Evolutionary conservation across 352 stramenopile species (phyloP), one percentile per base, ranked within the genome.

Genomic region (Phytopythium chamaehyphon): DNA sequence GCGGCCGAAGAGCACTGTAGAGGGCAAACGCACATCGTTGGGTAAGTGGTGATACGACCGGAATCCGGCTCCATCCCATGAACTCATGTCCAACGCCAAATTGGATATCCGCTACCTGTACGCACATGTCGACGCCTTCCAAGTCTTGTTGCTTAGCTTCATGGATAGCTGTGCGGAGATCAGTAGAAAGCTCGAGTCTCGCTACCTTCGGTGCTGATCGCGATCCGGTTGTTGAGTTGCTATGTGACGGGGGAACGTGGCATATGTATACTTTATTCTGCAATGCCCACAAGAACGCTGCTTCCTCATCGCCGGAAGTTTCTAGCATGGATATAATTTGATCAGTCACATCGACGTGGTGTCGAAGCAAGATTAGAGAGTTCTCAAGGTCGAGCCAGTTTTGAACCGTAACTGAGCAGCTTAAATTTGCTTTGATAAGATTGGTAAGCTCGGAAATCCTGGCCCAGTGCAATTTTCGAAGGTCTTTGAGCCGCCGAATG

Each of bases 31-130:
- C 50, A 43, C 77, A 86, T 2, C 74, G 59, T 19, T 86, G 55
- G 0, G 74, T 77, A n/a, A 86, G 61, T 0, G 74, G 74, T 5
- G 71, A 71, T 19, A 88, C 21, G 3, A 77, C 39, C 1, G 57
- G 48, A 21, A 78, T 35, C 10, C 73, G 63, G 7, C 24, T 28
- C 43, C 51, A 74, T 12, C 71, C 71, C 6, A 73, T 55, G 44
- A 72, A 82, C n/a, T 88, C 77, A 28, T 66, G 65, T 1, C 77
- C 74, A n/a, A 86, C 49, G 0, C 51, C 35, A 12, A 83, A 58
- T 5, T 82, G 55, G 1, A 82, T 37, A 22, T 82, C 65, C 12
- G 62, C 66, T n/a, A 79, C 51, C 40, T 70, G 55, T 1, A 57
- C 64, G n/a, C 18, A 67, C 18, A 66, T 57, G 11, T 55, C 64